phyloP scores from a whole-genome alignment of 441 rosid genomes.

The Adansonia madagascariensis region DNA sequence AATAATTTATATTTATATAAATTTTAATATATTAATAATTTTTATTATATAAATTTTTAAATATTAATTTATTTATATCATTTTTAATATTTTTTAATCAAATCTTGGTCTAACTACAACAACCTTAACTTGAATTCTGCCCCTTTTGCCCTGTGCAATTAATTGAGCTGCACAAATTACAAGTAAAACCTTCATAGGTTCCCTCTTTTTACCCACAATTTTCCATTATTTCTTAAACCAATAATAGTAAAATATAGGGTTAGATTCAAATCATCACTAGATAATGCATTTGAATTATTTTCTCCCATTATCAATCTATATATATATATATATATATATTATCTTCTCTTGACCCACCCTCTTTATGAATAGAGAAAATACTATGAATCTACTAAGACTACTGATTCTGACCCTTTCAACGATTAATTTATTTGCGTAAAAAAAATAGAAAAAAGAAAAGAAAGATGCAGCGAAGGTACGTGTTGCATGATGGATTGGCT shows the following conservation, averaged over 20 bases:
- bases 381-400: background rate
- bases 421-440: background rate
- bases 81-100: no score
- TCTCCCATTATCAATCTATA: no score
- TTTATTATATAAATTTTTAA: no score
- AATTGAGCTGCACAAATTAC: background rate
- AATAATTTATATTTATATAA: no score
- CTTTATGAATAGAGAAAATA: background rate
- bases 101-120: background rate
- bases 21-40: no score
- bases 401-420: background rate
- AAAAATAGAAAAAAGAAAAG: background rate
- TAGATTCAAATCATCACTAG: background rate
- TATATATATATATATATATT: no score
- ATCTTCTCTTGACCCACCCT: no score
- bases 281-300: background rate
- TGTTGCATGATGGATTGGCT: background rate
- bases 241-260: background rate
- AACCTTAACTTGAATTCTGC: background rate
- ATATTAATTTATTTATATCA: no score
- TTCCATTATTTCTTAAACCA: background rate
- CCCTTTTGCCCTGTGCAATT: background rate
- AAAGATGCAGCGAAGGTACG: background rate
- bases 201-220: background rate
- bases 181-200: background rate